Evolutionary conservation across 1,284 basidiomycete species (phyloP), one percentile per base, ranked within the genome.

Genomic region (Ustilago hordei): DNA sequence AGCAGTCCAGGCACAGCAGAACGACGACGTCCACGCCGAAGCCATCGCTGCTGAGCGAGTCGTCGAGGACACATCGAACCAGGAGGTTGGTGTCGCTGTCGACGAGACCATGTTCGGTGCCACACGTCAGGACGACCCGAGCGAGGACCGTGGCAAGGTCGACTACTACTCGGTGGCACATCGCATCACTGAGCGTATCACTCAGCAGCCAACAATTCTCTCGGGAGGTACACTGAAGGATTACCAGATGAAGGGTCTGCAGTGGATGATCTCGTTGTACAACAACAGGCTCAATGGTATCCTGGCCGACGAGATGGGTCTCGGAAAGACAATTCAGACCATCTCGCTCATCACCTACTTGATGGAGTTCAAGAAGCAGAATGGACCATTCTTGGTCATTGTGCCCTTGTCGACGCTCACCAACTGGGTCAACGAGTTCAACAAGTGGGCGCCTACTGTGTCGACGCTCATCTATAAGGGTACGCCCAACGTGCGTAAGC

Each of bases 151-250:
- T 31, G 80, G 81, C 81, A 98, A 93, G 88, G 91, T 95, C 62
- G 97, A 99, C 86, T 99, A 99, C 88, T 98, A 98, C 84, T 93
- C 94, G 15, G 94, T 99, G 58, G 95, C 97, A 1, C 97, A 99
- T 87, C 90, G 91, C 75, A 93, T 95, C 82, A 93, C 93, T 81
- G 97, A 99, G 89, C 95, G 90, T 87, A 89, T 99, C 80, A 89
- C 90, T 7, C 90, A 89, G 80, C 97, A 99, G 87, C 95, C 96
- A 1, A 86, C 85, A 34, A 90, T 99, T 31, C 90, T 99, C 17
- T 87, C 94, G 35, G 83, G 84, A n/a, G 84, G 82, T 36, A 83
- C 72, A 43, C 65, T 86, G 45, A 86, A 86, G 69, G 84, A 85
- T 38, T 86, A 86, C 67, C 84, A 86, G 75, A 81, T 86, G 78